A percentile compares a stretch with the other conserved stretches of the same genome.
These are phyloP conservation scores for Rhododendron williamsianum DNA, from an alignment of 148 eudicot species.

Conservation along the genomic window DNA sequence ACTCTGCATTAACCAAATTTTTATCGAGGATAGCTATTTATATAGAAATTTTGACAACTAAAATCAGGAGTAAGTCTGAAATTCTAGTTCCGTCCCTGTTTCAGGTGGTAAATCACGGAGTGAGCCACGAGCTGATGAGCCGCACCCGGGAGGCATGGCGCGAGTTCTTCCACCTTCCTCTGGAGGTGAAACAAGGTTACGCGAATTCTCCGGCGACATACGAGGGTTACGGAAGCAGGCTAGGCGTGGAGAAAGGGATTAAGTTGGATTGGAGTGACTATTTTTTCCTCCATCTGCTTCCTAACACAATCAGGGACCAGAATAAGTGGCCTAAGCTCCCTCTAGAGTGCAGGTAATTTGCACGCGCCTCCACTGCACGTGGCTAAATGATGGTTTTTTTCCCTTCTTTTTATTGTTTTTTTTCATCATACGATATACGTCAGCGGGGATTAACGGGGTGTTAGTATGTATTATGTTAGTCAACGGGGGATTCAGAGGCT, in stretches of 20 bases:
- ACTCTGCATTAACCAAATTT: background rate
- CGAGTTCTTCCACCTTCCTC: constrained; percentile 38
- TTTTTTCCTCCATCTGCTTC: constrained; percentile 39
- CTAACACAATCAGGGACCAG: constrained; percentile 21
- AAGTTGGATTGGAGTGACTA: constrained; percentile 53
- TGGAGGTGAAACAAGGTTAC: constrained; percentile 32
- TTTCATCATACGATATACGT: no score
- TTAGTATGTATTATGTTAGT: no score
- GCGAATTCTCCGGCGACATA: constrained; percentile 41
- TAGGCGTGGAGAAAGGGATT: constrained; percentile 37
- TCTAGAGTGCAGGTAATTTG: constrained; percentile 29
- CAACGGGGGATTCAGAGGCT: no score
- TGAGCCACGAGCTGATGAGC: constrained; percentile 33
- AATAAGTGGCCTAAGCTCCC: constrained; percentile 45
- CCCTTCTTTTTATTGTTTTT: background rate
- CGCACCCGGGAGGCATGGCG: constrained; percentile 31
- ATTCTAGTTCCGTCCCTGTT: background rate
- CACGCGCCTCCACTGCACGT: background rate
- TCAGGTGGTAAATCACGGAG: constrained; percentile 49
- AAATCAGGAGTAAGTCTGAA: background rate
- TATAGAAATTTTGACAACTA: no score
- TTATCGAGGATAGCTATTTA: no score
- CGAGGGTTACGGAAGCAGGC: constrained; percentile 51
- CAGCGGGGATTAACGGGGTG: no score
- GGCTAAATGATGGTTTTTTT: background rate